A percentile compares a stretch with the other conserved stretches of the same genome.
phyloP scores from a whole-genome alignment of 306 rosid species.

The Sesbania bispinosa region DNA sequence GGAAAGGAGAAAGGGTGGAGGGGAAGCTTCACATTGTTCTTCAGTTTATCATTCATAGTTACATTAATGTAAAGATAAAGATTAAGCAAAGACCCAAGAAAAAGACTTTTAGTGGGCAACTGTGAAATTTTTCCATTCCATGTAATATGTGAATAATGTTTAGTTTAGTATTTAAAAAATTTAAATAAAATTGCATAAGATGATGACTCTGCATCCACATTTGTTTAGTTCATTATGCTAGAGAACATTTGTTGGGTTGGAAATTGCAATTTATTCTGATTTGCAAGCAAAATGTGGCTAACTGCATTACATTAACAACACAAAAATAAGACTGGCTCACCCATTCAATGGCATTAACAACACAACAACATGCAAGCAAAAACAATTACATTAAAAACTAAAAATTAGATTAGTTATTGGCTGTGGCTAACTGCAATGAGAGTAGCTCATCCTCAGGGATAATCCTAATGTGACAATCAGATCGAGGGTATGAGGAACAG shows the following conservation, averaged over 20 bases:
- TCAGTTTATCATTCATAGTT: slow-evolving; percentile 62
- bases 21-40: slow-evolving; percentile 86
- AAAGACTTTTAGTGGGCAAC: slow-evolving; percentile 28
- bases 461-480: slow-evolving; percentile 71
- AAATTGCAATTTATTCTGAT: neutral
- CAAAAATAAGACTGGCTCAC: slow-evolving; percentile 20
- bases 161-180: too few species aligned
- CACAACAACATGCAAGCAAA: neutral
- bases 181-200: neutral
- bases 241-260: too few species aligned
- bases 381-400: slow-evolving; percentile 5
- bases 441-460: slow-evolving; percentile 89
- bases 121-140: neutral
- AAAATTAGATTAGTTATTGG: slow-evolving; percentile 59
- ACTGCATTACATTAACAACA: too few species aligned
- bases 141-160: slow-evolving; percentile 5
- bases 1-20: slow-evolving; percentile 76
- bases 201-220: neutral
- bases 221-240: neutral
- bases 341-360: neutral
- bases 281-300: too few species aligned
- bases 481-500: slow-evolving; percentile 70
- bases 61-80: slow-evolving; percentile 72
- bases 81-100: slow-evolving; percentile 64
- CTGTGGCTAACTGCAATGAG: slow-evolving; percentile 84